Conservation (phyloP, 345 rosid genomes). For the Hirschfeldia incana region DNA sequence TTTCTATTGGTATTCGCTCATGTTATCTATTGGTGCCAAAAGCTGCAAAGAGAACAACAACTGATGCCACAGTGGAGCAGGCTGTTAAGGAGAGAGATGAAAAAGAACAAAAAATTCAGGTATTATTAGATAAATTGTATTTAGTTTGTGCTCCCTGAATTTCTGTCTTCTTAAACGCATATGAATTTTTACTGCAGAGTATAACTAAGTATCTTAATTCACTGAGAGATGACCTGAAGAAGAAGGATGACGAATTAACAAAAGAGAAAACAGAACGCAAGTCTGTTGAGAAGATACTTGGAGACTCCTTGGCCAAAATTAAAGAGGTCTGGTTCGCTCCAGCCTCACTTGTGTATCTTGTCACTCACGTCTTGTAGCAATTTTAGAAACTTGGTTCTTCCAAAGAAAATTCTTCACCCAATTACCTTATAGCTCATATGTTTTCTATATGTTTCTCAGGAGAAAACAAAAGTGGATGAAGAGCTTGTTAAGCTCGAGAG, state of each 20-base stretch:
- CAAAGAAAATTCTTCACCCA: neutral
- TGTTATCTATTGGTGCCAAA: constrained; percentile 22
- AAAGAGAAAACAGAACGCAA: constrained; percentile 53
- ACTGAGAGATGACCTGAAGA: constrained; percentile 53
- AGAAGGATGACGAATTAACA: constrained; percentile 70
- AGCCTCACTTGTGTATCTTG: neutral
- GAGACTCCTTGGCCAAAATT: constrained; percentile 57
- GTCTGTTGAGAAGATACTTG: constrained; percentile 56
- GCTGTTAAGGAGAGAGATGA: constrained; percentile 88
- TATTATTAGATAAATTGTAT: constrained; percentile 17
- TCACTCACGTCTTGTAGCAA: neutral
- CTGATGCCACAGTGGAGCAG: constrained; percentile 61
- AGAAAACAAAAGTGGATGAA: constrained; percentile 50
- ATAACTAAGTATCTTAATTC: constrained; percentile 62
- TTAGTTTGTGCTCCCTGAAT: constrained; percentile 3
- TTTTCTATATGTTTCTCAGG: constrained; percentile 44
- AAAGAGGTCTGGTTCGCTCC: constrained; percentile 52
- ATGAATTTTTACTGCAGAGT: constrained; percentile 44
- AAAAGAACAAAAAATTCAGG: constrained; percentile 87
- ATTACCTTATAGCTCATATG: neutral
- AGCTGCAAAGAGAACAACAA: constrained; percentile 55
- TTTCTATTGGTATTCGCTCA: constrained; percentile 28
- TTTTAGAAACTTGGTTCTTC: neutral
- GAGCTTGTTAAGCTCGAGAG: constrained; percentile 70
- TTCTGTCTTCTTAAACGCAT: neutral